Evolutionary conservation across 306 rosid species (phyloP).

Genomic region (Hippophae tibetana): DNA sequence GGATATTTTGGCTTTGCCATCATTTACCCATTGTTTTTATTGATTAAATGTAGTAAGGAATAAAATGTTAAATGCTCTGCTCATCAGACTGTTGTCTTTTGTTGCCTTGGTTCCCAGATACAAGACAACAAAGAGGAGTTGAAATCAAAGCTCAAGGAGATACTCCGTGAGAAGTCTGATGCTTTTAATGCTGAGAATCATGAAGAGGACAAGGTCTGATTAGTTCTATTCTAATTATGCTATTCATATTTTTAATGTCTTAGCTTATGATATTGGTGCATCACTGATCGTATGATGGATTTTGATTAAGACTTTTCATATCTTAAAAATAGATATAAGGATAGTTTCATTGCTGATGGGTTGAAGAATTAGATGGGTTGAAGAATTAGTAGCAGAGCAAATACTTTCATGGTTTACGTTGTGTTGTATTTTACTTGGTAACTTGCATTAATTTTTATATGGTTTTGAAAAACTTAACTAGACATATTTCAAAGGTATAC

Average conservation of each 20-base stretch:
- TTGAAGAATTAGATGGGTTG: not conserved
- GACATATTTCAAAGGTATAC: too few relatives aligned
- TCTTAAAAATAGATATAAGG: not conserved
- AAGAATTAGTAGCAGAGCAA: not conserved
- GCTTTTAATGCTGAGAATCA: slow-evolving; percentile 55
- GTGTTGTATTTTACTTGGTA: not conserved
- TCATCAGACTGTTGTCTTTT: slow-evolving; percentile 7
- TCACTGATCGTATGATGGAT: too few relatives aligned
- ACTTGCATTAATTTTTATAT: not conserved
- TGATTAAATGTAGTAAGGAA: not conserved
- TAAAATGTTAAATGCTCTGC: slow-evolving; percentile 6
- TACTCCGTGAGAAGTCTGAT: slow-evolving; percentile 81
- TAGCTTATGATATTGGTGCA: too few relatives aligned
- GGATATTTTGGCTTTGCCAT: not conserved
- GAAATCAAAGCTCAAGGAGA: slow-evolving; percentile 65
- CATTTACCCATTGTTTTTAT: slow-evolving; percentile 2
- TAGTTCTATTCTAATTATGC: not conserved
- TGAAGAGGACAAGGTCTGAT: slow-evolving; percentile 67
- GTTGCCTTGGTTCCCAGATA: slow-evolving; percentile 28
- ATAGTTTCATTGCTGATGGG: not conserved
- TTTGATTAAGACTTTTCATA: not conserved
- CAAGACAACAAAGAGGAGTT: slow-evolving; percentile 72
- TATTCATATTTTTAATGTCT: not conserved
- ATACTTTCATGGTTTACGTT: slow-evolving; percentile 2
- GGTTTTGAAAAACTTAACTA: too few relatives aligned